These are phyloP conservation scores for Wickerhamiella azyma DNA, from an alignment of 805 yeast genomes.

Conservation along the genomic window DNA sequence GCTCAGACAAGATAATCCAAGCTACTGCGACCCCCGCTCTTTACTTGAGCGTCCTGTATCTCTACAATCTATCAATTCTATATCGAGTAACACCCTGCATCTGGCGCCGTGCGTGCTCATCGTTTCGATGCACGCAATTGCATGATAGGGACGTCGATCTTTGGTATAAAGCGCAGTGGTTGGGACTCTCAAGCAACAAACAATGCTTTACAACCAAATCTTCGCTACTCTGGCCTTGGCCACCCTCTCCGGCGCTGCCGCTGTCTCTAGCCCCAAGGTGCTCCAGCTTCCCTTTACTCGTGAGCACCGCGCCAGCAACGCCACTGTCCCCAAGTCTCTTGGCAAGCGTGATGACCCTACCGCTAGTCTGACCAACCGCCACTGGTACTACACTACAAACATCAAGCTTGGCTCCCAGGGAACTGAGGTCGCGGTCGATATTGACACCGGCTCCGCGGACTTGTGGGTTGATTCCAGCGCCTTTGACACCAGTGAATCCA, in stretches of 20 bases:
- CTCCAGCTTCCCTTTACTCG: not conserved
- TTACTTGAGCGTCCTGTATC: no score
- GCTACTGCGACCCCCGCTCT: no score
- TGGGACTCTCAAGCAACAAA: no score
- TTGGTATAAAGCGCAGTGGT: no score
- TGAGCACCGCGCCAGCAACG: not conserved
- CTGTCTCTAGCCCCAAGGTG: not conserved
- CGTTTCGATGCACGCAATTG: no score
- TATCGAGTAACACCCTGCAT: no score
- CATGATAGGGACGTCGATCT: no score
- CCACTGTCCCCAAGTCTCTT: not conserved
- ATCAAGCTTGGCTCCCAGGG: conserved; percentile 1
- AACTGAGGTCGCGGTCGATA: conserved; percentile 31
- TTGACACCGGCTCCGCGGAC: conserved; percentile 67
- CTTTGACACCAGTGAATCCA: not conserved
- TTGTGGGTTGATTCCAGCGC: conserved; percentile 34
- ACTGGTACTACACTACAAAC: not conserved
- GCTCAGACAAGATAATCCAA: no score
- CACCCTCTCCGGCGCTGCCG: conserved; percentile 1
- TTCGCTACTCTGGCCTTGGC: conserved; percentile 2
- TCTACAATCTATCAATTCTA: no score
- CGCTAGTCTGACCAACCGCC: conserved; percentile 8
- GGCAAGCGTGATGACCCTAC: not conserved
- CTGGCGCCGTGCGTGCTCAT: no score
- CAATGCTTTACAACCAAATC: conserved; percentile 1